Evolutionary conservation across 139 green algal species (phyloP).

Genomic region (Micromonas pusilla): DNA sequence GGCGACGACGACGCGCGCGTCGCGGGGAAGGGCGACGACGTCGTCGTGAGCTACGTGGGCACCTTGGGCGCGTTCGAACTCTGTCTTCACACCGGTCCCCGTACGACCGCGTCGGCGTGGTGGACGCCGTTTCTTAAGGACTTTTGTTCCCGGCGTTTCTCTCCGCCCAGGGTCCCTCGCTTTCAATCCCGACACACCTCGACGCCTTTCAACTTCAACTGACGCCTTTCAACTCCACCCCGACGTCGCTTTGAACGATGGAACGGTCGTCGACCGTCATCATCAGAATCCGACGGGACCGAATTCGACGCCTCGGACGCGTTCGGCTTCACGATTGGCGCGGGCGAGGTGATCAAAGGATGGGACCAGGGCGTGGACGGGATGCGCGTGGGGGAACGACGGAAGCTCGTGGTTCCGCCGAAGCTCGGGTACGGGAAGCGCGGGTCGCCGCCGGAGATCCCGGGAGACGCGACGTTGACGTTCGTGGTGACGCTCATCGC

Average conservation of each 20-base stretch:
- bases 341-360: conserved; percentile 79
- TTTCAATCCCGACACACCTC: too few relatives aligned
- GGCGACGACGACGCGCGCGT: not conserved
- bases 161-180: too few relatives aligned
- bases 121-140: too few relatives aligned
- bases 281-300: not conserved
- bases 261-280: too few relatives aligned
- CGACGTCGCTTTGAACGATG: too few relatives aligned
- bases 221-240: too few relatives aligned
- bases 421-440: conserved; percentile 74
- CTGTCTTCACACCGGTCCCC: too few relatives aligned
- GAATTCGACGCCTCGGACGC: conserved; percentile 11
- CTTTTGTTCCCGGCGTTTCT: too few relatives aligned
- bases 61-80: too few relatives aligned
- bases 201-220: too few relatives aligned
- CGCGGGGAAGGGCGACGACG: not conserved
- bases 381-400: conserved; percentile 80
- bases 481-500: conserved; percentile 62
- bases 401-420: conserved; percentile 56
- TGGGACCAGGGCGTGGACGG: conserved; percentile 79
- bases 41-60: conserved; percentile 14
- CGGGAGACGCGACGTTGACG: conserved; percentile 68
- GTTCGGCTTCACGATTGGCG: conserved; percentile 20
- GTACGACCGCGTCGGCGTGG: too few relatives aligned
- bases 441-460: conserved; percentile 77